Conservation (phyloP, 2,329 filamentous ascomycete genomes). For the Sphaceloma murrayae region DNA sequence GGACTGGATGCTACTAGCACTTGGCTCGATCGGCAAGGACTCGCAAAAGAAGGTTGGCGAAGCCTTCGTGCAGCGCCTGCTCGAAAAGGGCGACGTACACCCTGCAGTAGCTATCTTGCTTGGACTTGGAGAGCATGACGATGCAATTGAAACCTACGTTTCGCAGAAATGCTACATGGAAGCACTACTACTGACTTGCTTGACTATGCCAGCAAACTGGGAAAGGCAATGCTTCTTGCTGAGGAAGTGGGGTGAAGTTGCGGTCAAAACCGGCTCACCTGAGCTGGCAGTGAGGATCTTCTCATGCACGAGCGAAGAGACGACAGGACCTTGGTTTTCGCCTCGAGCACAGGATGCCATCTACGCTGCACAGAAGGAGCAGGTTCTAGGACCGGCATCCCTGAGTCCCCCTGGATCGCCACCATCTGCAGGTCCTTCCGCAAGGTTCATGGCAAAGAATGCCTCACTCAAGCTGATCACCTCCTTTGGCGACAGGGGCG, state of each 20-base stretch:
- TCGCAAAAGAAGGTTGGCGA: slow-evolving; percentile 86
- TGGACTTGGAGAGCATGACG: slow-evolving; percentile 81
- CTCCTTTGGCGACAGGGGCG: slow-evolving; percentile 59
- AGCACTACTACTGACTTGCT: slow-evolving; percentile 75
- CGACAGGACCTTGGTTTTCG: slow-evolving; percentile 78
- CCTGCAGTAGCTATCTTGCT: slow-evolving; percentile 88
- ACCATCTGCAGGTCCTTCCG: slow-evolving; percentile 46
- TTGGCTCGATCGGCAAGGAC: slow-evolving; percentile 69
- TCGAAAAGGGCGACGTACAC: slow-evolving; percentile 84
- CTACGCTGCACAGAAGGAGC: slow-evolving; percentile 45
- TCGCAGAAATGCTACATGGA: slow-evolving; percentile 90
- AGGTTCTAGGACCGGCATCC: slow-evolving; percentile 28
- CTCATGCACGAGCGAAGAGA: slow-evolving; percentile 78
- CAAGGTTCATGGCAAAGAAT: slow-evolving; percentile 59
- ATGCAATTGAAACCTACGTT: slow-evolving; percentile 92
- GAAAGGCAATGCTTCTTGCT: slow-evolving; percentile 79
- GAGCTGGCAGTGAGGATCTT: slow-evolving; percentile 89
- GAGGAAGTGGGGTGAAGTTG: slow-evolving; percentile 89
- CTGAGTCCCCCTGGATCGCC: slow-evolving; percentile 66
- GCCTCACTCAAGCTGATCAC: slow-evolving; percentile 87
- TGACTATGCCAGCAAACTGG: slow-evolving; percentile 79
- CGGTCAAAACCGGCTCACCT: slow-evolving; percentile 75
- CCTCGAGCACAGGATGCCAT: slow-evolving; percentile 61
- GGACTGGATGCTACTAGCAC: slow-evolving; percentile 92
- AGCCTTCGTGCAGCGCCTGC: slow-evolving; percentile 78